Base-by-base conservation (phyloP, 2,329 filamentous ascomycete genomes). In the Fusarium heterosporum region DNA sequence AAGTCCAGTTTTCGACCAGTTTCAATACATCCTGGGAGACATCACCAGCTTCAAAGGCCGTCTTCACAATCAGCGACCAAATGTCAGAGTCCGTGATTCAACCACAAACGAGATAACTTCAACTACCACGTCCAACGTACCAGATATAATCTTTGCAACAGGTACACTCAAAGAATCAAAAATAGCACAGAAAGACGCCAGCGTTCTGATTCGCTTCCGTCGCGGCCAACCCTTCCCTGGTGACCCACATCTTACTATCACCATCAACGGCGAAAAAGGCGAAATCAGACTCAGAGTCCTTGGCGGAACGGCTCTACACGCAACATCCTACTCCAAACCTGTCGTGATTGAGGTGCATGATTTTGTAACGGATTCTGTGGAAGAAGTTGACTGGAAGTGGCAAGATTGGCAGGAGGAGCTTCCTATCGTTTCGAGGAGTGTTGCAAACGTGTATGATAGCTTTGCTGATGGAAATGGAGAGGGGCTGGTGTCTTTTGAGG, bases 381-480 rank as follows among this genome's bases (percentile, higher is more conserved):
- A 83, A 13, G 65, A 77, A 4, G 72, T 86, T 0, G 67, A 78
- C 1, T 82, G 81, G 76, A 73, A 77, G 9, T 87, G 81, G 78
- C 74, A 78, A 14, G 79, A 80, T 4, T 84, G 81, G 75, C 83
- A 83, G 69, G 76, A 80, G 12, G 78, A 81, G 12, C 60, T 87
- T 17, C 80, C 83, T 0, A 34, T 80, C 1, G 68, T 76, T 4
- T 80, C 79, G 1, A 78, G 83, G 51, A 84, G 82, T 64, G 82
- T 89, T 28, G 87, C 81, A 0, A 80, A 79, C 19, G 68, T 88
- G 1, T 90, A 89, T 74, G 87, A 90, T 68, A 79, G 78, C 2
- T 87, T 82, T 76, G 83, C 84, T 9, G 65, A 72, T 2, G 73
- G 68, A 14, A 29, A 69, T 17, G 50, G 66, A 32, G 52, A 75